Percentiles rank a stretch among this genome's conserved stretches.
phyloP scores from a whole-genome alignment of 1,139 yeast species.

The Taphrina pruni region DNA sequence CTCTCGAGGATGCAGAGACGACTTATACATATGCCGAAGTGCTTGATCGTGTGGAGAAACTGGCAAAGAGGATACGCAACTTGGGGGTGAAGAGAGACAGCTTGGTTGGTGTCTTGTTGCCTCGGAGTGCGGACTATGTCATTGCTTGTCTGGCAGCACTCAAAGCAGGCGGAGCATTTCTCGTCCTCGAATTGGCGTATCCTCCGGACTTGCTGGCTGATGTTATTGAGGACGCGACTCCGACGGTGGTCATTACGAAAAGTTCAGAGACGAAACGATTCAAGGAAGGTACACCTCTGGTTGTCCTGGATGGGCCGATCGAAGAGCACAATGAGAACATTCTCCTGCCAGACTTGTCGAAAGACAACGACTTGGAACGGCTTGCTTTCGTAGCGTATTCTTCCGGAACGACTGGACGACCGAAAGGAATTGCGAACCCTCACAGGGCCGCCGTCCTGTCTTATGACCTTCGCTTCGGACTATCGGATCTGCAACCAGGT shows the following conservation, averaged over 20 bases:
- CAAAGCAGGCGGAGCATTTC: constrained; percentile 30
- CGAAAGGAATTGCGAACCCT: constrained; percentile 35
- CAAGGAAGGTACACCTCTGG: constrained; percentile 1
- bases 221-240: constrained; percentile 27
- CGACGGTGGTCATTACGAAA: constrained; percentile 20
- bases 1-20: constrained; percentile 17
- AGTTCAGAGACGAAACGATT: constrained; percentile 6
- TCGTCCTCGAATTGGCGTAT: constrained; percentile 60
- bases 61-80: constrained; percentile 16
- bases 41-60: constrained; percentile 8
- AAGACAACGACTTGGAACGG: constrained; percentile 27
- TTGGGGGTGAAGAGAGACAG: constrained; percentile 28
- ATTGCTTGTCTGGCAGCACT: constrained; percentile 33
- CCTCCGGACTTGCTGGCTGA: constrained; percentile 53
- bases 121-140: constrained; percentile 34
- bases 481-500: constrained; percentile 29
- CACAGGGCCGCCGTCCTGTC: constrained; percentile 33
- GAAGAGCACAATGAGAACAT: constrained; percentile 1
- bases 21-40: constrained; percentile 28
- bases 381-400: constrained; percentile 34
- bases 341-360: constrained; percentile 5
- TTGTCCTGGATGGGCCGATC: constrained; percentile 16
- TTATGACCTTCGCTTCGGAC: constrained; percentile 22
- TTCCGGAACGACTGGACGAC: constrained; percentile 31
- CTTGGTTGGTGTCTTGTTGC: constrained; percentile 24